Evolutionary conservation across 2,329 filamentous ascomycete genomes (phyloP), one percentile per base, ranked within the genome.

Genomic region (Helotiales sp.): DNA sequence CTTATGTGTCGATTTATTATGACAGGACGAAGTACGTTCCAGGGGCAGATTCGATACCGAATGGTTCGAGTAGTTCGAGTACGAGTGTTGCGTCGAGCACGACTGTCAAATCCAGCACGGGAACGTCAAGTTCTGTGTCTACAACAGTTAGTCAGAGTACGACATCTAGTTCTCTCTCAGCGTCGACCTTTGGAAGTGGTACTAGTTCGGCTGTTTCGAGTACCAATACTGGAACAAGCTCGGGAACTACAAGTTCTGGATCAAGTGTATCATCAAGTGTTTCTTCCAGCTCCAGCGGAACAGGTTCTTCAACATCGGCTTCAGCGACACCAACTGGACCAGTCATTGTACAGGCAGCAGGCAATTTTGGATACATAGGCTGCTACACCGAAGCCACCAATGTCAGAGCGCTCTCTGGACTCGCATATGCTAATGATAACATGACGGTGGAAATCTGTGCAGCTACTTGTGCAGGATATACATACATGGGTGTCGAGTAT

Each of bases 401-500:
- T 17, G 67, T 66, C 3, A 61, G 69, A 4, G 68, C 71, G 5
- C 57, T 73, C 0, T 46, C 33, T 29, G 44, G 25, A 5, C 58
- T 58, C 12, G 58, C 55, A 5, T 64, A 60, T 36, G 52, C 59
- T 17, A 64, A 61, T 19, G 58, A 67, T 38, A 58, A 59, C 10
- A 66, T 67, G 57, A 63, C 59, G 9, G 55, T 72, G 44, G 64
- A 73, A 49, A 62, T 62, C 6, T 73, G 72, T 52, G 63, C 59
- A 19, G 24, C 60, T 2, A 58, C 64, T 24, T 73, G 68, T 25
- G 63, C 64, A 5, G 64, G 60, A 7, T 71, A 61, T 22, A 52
- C 50, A 0, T 71, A 62, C 22, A 69, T 71, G 12, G 73, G 72
- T 6, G 38, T 74, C 1, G 72, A 75, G 57, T 75, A 74, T 59